Base-by-base conservation (phyloP, 2,329 filamentous ascomycete genomes). In the Chalaropsis ovoidea region DNA sequence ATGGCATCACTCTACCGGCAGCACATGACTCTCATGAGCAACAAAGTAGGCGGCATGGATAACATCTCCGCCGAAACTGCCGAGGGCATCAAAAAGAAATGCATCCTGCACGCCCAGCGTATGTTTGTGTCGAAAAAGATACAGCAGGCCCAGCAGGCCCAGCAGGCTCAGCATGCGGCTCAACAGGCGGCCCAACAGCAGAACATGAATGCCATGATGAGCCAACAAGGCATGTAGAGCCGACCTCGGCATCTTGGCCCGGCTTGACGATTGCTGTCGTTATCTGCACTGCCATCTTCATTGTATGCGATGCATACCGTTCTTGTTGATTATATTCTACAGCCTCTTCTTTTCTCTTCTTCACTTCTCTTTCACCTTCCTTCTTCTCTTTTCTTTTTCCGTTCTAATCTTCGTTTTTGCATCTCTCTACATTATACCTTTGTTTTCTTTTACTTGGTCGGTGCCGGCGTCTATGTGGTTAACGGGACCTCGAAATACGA, bases 151-250 rank as follows among this genome's bases (percentile, higher is more conserved):
- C 72, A 73, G 17, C 68, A 69, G 3, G 35, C 35, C 3, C 35
- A 39, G 35, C 35, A 69, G 52, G 68, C 70, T 52, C 75, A 75
- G 62, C 72, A 74, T n/a, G n/a, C n/a, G 13, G 72, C 73, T 58
- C 72, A 73, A 15, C 68, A 70, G 4, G 70, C 73, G 6, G 70
- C 69, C 6, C 70, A 72, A 27, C 69, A 73, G 62, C 74, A 81
- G 67, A 78, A 78, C 6, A 82, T 83, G 77, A 77, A 78, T 64
- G 76, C 77, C 31, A 82, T 83, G 77, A 81, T 81, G 79, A 77
- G 77, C 13, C 75, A 76, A 22, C 78, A 80, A 69, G 78, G 77
- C 47, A 80, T 80, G 77, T 79, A 62, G 45, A 35, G 24, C n/a
- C 15, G 13, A n/a, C 15, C 3, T 15, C 4, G 75, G 71, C 19